Conservation (phyloP, 371 early-diverging fungal species). For the Haplosporangium sp. region DNA sequence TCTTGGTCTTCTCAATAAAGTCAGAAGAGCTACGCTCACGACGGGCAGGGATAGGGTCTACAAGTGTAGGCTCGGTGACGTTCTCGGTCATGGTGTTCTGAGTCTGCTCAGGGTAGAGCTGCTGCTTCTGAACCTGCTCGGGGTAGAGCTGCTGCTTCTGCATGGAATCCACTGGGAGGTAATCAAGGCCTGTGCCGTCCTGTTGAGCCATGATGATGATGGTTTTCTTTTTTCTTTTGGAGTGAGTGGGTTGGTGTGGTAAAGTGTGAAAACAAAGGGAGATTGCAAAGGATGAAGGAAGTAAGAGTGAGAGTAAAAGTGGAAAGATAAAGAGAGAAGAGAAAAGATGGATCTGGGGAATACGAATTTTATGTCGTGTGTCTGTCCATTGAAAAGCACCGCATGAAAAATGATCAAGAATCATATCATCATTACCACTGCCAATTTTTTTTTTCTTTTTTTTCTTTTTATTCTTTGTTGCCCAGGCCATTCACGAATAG, state of each 20-base stretch:
- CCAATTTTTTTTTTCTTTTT: too few relatives aligned
- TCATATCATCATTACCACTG: too few relatives aligned
- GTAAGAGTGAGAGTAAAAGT: background rate
- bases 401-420: too few relatives aligned
- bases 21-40: conserved; percentile 48
- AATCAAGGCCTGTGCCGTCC: conserved; percentile 14
- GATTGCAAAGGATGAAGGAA: background rate
- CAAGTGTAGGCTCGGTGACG: conserved; percentile 12
- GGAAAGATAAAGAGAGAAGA: background rate
- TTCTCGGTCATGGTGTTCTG: conserved; percentile 38
- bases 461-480: too few relatives aligned
- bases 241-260: background rate
- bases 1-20: conserved; percentile 30
- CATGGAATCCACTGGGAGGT: conserved; percentile 5
- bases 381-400: background rate
- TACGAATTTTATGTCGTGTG: background rate
- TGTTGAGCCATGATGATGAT: conserved; percentile 26
- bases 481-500: too few relatives aligned
- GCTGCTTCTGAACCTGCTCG: conserved; percentile 21
- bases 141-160: conserved; percentile 8
- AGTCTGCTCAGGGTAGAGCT: conserved; percentile 7
- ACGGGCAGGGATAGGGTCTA: conserved; percentile 20
- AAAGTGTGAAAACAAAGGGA: background rate
- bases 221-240: background rate
- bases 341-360: background rate